Percentiles rank a stretch among this genome's conserved stretches.
These are phyloP conservation scores for Arachis hypogaea DNA, from an alignment of 306 rosid species.

Conservation along the genomic window DNA sequence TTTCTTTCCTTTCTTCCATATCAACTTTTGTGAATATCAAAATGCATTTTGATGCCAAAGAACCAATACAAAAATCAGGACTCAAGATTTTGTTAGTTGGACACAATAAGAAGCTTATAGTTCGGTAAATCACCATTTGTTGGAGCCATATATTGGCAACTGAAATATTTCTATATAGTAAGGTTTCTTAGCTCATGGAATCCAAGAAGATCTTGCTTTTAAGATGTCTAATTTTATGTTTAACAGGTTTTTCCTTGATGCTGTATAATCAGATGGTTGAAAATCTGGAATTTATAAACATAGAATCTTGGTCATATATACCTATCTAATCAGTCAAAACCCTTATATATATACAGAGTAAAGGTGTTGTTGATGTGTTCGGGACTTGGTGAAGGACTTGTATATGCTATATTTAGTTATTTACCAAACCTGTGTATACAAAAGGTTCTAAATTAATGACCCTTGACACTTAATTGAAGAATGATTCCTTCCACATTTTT, in stretches of 20 bases:
- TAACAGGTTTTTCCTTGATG: constrained; percentile 14
- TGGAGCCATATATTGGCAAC: constrained; percentile 1
- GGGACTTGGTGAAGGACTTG: constrained; percentile 11
- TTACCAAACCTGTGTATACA: constrained; percentile 17
- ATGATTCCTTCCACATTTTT: neutral
- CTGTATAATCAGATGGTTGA: neutral
- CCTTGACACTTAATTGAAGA: neutral
- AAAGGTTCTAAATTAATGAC: neutral
- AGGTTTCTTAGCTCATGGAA: constrained; percentile 14
- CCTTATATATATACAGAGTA: neutral
- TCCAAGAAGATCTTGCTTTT: constrained; percentile 17
- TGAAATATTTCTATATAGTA: neutral
- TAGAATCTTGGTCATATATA: neutral
- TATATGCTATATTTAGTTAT: neutral
- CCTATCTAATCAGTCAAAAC: constrained; percentile 6
- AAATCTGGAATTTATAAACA: neutral
- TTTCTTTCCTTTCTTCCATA: neutral
- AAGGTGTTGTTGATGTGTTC: constrained; percentile 9
- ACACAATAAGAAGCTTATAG: constrained; percentile 17
- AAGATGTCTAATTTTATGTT: neutral
- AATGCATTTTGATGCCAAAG: constrained; percentile 12
- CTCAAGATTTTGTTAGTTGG: constrained; percentile 26
- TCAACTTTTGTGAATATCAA: neutral
- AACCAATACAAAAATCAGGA: constrained; percentile 13
- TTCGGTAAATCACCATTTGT: constrained; percentile 31